Evolutionary conservation across 2,329 filamentous ascomycete species (phyloP).

Genomic region (Ilyonectria mors-panacis): DNA sequence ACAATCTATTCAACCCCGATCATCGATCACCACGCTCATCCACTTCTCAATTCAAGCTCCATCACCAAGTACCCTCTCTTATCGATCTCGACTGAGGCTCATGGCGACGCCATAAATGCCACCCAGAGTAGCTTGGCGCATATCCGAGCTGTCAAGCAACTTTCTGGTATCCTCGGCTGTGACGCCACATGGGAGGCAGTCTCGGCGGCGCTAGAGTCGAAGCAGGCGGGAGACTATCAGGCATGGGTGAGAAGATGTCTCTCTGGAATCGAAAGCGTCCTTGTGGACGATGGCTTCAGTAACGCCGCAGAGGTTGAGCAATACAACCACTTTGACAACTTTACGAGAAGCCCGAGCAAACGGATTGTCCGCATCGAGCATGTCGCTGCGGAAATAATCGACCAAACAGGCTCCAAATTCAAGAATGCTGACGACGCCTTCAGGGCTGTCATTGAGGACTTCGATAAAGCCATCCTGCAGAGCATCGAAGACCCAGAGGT

Average conservation of each 20-base stretch:
- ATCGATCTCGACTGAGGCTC: slow-evolving; percentile 80
- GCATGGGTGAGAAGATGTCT: slow-evolving; percentile 76
- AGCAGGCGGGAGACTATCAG: slow-evolving; percentile 63
- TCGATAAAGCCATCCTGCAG: slow-evolving; percentile 64
- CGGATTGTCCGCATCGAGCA: slow-evolving; percentile 85
- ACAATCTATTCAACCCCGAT: slow-evolving; percentile 72
- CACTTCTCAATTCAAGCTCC: slow-evolving; percentile 70
- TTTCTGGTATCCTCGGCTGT: slow-evolving; percentile 76
- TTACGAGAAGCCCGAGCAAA: slow-evolving; percentile 75
- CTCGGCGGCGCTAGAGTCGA: slow-evolving; percentile 59
- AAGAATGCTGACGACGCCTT: slow-evolving; percentile 46
- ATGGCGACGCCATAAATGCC: slow-evolving; percentile 76
- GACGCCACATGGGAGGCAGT: slow-evolving; percentile 73
- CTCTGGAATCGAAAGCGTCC: slow-evolving; percentile 78
- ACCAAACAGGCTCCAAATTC: slow-evolving; percentile 58
- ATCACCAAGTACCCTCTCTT: slow-evolving; percentile 65
- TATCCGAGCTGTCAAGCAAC: slow-evolving; percentile 77
- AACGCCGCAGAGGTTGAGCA: slow-evolving; percentile 68
- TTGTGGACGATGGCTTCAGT: slow-evolving; percentile 84
- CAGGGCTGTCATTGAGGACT: slow-evolving; percentile 53
- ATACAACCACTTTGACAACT: slow-evolving; percentile 76
- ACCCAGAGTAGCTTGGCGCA: slow-evolving; percentile 76
- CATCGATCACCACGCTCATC: slow-evolving; percentile 82
- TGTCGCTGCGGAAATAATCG: slow-evolving; percentile 75
- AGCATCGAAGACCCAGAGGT: slow-evolving; percentile 77